These are phyloP conservation scores for Skeletonema menzelii DNA, from an alignment of 108 stramenopile species.

Conservation along the genomic window DNA sequence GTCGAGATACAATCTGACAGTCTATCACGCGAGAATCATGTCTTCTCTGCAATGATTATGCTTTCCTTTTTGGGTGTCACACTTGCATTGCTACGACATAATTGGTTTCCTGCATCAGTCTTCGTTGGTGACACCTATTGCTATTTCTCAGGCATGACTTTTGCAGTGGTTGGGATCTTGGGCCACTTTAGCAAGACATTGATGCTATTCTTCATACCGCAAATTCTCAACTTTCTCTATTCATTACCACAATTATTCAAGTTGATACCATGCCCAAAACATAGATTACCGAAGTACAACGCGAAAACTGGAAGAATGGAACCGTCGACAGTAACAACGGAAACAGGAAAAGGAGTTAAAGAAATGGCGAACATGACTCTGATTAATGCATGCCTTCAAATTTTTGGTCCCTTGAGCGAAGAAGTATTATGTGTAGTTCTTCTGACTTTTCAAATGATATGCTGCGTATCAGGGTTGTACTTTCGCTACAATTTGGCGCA, in stretches of 20 bases:
- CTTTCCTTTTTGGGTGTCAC: constrained; percentile 85
- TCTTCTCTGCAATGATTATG: constrained; percentile 87
- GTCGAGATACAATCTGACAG: constrained; percentile 60
- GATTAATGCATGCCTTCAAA: constrained; percentile 86
- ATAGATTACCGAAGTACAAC: constrained; percentile 92
- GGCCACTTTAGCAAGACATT: constrained; percentile 98
- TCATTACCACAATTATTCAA: constrained; percentile 97
- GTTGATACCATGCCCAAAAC: constrained; percentile 93
- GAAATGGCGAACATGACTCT: constrained; percentile 92
- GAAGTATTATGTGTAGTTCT: constrained; percentile 69
- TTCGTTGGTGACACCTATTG: constrained; percentile 99
- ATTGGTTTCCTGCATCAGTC: constrained; percentile 95
- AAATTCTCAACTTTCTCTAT: constrained; percentile 94
- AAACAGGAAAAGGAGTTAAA: neutral
- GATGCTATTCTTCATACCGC: constrained; percentile 95
- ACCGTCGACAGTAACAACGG: constrained; percentile 73
- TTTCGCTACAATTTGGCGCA: constrained; percentile 74
- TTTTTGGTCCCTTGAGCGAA: constrained; percentile 92
- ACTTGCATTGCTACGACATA: constrained; percentile 82
- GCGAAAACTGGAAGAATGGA: constrained; percentile 74
- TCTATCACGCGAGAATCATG: constrained; percentile 67
- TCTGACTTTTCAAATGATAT: constrained; percentile 76
- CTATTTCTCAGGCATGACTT: constrained; percentile 99
- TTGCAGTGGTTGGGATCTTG: constrained; percentile 94
- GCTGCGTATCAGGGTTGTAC: constrained; percentile 70